Evolutionary conservation across 176 grass and related monocot genomes (phyloP), one percentile per base, ranked within the genome.

Genomic region (Ensete ventricosum): DNA sequence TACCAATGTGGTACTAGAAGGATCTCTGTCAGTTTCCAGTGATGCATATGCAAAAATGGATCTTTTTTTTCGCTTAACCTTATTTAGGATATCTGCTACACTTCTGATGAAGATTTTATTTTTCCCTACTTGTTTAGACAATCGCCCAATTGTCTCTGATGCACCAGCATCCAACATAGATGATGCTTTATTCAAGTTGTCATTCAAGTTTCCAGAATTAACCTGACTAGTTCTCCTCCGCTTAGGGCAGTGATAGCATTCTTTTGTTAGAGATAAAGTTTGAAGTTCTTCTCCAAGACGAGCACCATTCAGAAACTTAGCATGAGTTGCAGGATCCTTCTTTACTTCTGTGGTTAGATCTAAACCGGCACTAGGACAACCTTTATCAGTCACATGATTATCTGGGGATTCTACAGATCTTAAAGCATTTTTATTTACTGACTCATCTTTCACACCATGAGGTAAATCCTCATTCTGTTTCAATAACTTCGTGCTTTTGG

Each of bases 61-160:
- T 53, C 77, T 57, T 75, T 74, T 76, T 68, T 79, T 84, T 55
- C 80, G 66, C 71, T 75, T 73, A 48, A 77, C 69, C 52, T 64
- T 48, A 78, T 76, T 73, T 73, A 81, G 52, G 52, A 77, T 78
- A 53, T 82, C 82, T 82, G 69, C 68, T 68, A 81, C 50, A 57
- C 77, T 88, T 66, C 53, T 62, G n/a, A 80, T 73, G 27, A 73
- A 80, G 24, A 79, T 55, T 55, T 67, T 69, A 14, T 43, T 79
- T n/a, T 57, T 79, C 52, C 48, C 54, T 76, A 34, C 59, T 64
- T 77, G 29, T 77, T 80, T 64, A 13, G 48, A 73, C 26, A 53
- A 69, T 54, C 55, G 21, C 16, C 63, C 55, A 69, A 79, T 82
- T 91, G 69, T 34, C 73, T 77, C 68, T 73, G 65, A 70, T 73